Evolutionary conservation across 1,284 basidiomycete species (phyloP).

Genomic region (Golubevia sp.): DNA sequence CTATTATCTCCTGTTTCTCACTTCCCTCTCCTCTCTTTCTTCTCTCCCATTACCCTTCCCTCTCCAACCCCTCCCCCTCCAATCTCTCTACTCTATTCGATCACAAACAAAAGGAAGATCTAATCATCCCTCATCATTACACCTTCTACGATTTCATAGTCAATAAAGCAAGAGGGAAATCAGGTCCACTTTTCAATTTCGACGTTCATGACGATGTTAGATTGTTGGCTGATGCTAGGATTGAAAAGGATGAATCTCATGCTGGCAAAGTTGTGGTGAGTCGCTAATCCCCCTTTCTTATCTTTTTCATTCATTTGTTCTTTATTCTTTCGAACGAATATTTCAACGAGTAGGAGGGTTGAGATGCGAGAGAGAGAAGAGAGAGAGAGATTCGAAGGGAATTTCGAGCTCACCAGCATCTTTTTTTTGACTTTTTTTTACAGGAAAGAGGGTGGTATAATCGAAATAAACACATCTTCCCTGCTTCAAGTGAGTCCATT

Average conservation of each 20-base stretch:
- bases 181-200: constrained; percentile 55
- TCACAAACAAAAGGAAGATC: constrained; percentile 27
- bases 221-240: constrained; percentile 39
- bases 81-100: not conserved
- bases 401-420: not conserved
- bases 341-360: too few species aligned
- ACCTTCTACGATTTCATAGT: constrained; percentile 59
- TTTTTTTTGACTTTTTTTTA: not conserved
- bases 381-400: too few species aligned
- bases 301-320: too few species aligned
- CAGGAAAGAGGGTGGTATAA: constrained; percentile 49
- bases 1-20: not conserved
- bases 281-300: not conserved
- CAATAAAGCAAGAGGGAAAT: constrained; percentile 52
- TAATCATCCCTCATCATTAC: constrained; percentile 56
- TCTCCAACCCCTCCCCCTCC: not conserved
- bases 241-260: constrained; percentile 57
- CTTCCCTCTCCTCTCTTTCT: not conserved
- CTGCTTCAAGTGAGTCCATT: constrained; percentile 32
- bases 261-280: constrained; percentile 49
- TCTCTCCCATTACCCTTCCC: not conserved
- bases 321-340: too few species aligned
- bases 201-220: constrained; percentile 57
- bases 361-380: too few species aligned
- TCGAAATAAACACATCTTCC: constrained; percentile 57